A percentile compares a stretch with the other conserved stretches of the same genome.
Evolutionary conservation across 2,329 filamentous ascomycete genomes (phyloP).

Genomic region (Epichloe baconii): DNA sequence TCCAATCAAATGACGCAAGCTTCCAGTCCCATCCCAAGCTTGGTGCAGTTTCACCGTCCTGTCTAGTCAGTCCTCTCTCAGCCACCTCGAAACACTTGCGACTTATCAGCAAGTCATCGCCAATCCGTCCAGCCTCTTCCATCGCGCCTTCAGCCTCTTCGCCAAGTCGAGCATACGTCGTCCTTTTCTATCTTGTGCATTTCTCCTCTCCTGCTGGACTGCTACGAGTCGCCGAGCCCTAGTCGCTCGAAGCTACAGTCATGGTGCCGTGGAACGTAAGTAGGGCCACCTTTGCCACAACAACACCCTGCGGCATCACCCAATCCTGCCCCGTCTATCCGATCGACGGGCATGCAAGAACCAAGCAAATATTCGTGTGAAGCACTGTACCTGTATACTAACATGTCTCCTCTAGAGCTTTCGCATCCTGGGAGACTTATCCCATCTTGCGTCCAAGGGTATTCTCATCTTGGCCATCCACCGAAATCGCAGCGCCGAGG

Average conservation of each 20-base stretch:
- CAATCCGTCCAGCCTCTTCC: background rate
- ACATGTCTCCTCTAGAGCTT: conserved; percentile 35
- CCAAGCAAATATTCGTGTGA: background rate
- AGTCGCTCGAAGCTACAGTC: conserved; percentile 11
- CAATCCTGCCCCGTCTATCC: background rate
- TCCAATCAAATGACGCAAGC: conserved; percentile 1
- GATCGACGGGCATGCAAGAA: background rate
- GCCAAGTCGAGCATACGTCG: background rate
- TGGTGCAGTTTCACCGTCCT: too few relatives aligned
- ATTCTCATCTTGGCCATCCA: conserved; percentile 89
- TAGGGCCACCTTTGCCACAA: conserved; percentile 2
- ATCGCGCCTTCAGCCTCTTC: background rate
- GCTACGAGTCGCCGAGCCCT: background rate
- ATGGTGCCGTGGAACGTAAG: conserved; percentile 30
- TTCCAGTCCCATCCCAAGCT: background rate
- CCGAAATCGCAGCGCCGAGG: conserved; percentile 75
- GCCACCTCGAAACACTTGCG: conserved; percentile 1
- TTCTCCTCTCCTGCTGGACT: background rate
- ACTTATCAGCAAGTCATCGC: background rate
- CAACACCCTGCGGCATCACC: background rate
- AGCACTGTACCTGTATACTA: background rate
- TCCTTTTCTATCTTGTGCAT: background rate
- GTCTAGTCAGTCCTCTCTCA: background rate
- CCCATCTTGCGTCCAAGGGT: conserved; percentile 74
- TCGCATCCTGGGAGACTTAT: conserved; percentile 70